Evolutionary conservation across 495 filamentous ascomycete genomes (phyloP).

Genomic region (Staphylotrichum tortipilum): DNA sequence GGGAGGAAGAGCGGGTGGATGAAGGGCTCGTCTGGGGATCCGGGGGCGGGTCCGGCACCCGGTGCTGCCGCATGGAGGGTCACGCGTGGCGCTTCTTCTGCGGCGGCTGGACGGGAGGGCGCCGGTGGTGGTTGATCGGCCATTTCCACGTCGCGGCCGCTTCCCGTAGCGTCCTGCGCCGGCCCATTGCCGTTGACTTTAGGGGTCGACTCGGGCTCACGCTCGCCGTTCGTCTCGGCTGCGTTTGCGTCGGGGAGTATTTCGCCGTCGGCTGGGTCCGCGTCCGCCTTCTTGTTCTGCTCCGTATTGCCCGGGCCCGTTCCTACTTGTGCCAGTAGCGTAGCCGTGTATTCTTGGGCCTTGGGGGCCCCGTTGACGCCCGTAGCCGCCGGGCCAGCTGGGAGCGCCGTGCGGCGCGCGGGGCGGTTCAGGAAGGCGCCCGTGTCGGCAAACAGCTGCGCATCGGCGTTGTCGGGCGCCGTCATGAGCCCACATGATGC

Average conservation of each 20-base stretch:
- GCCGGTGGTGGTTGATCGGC: no score
- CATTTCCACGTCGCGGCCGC: conserved; percentile 40
- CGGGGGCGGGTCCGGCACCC: no score
- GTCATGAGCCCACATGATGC: conserved; percentile 60
- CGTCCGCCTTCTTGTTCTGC: not conserved
- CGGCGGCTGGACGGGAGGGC: no score
- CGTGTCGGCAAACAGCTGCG: conserved; percentile 34
- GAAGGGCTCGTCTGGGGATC: conserved; percentile 39
- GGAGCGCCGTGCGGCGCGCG: not conserved
- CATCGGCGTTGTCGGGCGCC: conserved; percentile 43
- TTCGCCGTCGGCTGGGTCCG: conserved; percentile 13
- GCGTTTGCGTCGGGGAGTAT: not conserved
- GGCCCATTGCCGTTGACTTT: conserved; percentile 9
- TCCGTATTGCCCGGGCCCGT: not conserved
- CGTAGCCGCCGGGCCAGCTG: not conserved
- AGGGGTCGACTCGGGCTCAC: not conserved
- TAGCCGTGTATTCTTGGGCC: not conserved
- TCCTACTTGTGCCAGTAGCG: no score
- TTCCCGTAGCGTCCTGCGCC: not conserved
- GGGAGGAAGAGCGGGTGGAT: conserved; percentile 84
- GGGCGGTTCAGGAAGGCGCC: conserved; percentile 20
- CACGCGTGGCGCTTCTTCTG: no score
- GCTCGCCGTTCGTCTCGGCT: conserved; percentile 5
- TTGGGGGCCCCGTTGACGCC: not conserved
- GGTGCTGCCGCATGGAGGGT: no score